These are phyloP conservation scores for Lentinula aciculospora DNA, from an alignment of 768 basidiomycete genomes.

Conservation along the genomic window DNA sequence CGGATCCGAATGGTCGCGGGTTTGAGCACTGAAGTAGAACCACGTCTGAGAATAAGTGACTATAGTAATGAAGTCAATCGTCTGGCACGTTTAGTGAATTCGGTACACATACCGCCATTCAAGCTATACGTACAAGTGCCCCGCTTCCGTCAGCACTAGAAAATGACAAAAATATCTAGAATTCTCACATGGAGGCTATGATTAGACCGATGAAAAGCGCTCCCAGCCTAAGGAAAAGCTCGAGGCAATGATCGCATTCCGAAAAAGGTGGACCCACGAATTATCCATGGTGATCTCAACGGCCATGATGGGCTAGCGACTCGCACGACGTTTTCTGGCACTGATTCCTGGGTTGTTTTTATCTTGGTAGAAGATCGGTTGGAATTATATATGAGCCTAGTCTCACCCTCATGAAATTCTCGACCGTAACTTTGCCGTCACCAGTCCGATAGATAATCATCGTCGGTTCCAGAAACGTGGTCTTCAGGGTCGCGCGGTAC, in stretches of 20 bases:
- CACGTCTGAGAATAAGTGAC: slow-evolving; percentile 3
- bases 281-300: not conserved
- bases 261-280: not conserved
- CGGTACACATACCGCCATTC: slow-evolving; percentile 5
- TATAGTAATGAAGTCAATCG: not conserved
- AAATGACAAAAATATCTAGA: not conserved
- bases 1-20: not conserved
- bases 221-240: not conserved
- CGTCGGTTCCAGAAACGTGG: not conserved
- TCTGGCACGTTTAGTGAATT: too few relatives aligned
- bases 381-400: not conserved
- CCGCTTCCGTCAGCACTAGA: not conserved
- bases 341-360: not conserved
- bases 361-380: not conserved
- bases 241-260: not conserved
- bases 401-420: not conserved
- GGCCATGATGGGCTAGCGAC: not conserved
- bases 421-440: not conserved
- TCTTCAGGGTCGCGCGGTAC: not conserved
- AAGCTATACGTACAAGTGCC: not conserved
- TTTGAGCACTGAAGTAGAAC: slow-evolving; percentile 7
- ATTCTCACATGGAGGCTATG: slow-evolving; percentile 1
- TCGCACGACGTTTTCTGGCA: not conserved
- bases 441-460: not conserved
- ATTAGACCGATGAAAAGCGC: slow-evolving; percentile 6